Conservation (phyloP, 345 rosid species). For the Eucalyptus coolabah region DNA sequence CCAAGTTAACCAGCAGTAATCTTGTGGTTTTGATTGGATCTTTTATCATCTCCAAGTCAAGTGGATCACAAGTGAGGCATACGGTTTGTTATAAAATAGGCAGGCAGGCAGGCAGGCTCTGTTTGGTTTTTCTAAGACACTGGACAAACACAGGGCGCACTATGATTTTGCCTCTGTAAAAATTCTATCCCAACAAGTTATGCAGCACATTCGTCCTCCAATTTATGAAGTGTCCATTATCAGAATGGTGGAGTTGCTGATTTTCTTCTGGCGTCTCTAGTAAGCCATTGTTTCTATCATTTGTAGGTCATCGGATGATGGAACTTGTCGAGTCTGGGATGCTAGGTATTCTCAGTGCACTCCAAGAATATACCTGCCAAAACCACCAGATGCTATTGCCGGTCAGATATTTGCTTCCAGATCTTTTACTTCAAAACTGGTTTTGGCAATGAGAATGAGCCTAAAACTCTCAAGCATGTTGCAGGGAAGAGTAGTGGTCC, state of each 20-base stretch:
- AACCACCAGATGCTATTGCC: conserved; percentile 46
- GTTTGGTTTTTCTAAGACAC: not conserved
- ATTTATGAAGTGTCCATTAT: not conserved
- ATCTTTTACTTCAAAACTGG: not conserved
- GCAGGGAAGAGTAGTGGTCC: conserved; percentile 49
- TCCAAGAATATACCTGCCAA: conserved; percentile 71
- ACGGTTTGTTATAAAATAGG: not conserved
- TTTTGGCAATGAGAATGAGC: not conserved
- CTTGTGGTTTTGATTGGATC: not conserved
- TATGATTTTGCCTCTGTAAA: not conserved
- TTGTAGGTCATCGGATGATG: conserved; percentile 94
- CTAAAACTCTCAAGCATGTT: conserved; percentile 3
- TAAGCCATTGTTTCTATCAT: not conserved
- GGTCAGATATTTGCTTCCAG: conserved; percentile 36
- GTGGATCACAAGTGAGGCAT: not conserved
- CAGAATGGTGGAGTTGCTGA: not conserved
- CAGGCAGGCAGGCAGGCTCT: not conserved
- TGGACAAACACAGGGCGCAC: not conserved
- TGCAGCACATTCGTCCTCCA: not conserved
- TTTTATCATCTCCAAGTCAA: not conserved
- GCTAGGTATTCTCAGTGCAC: conserved; percentile 68
- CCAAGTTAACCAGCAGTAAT: not conserved
- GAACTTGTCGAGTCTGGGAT: conserved; percentile 99
- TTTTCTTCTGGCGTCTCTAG: not conserved
- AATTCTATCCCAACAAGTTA: not conserved